Percentiles rank a stretch among this genome's conserved stretches.
phyloP scores from a whole-genome alignment of 768 basidiomycete genomes.

The Tylopilus plumbeoviolaceoides region DNA sequence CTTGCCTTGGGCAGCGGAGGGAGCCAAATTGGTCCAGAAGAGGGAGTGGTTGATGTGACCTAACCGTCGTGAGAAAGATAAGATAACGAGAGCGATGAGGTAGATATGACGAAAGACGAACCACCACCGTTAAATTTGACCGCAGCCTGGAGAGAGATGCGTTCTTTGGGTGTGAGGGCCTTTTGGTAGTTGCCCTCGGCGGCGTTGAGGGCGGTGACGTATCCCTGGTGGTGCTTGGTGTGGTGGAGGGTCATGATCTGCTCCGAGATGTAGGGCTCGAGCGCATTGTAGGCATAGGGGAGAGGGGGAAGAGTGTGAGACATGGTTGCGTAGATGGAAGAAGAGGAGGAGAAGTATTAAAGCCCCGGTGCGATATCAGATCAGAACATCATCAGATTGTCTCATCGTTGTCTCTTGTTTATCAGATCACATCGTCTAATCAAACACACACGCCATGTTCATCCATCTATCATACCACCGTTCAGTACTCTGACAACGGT shows the following conservation, averaged over 20 bases:
- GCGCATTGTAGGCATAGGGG: conserved; percentile 79
- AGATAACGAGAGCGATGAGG: neutral
- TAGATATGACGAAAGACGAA: conserved; percentile 32
- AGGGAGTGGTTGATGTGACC: conserved; percentile 93
- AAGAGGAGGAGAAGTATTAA: neutral
- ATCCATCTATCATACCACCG: neutral
- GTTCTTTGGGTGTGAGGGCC: conserved; percentile 65
- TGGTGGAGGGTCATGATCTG: conserved; percentile 97
- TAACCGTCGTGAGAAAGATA: conserved; percentile 20
- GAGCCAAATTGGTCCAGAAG: conserved; percentile 94
- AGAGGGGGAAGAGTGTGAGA: conserved; percentile 63
- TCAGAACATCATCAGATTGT: neutral
- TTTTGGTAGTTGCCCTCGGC: conserved; percentile 77
- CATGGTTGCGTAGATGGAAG: conserved; percentile 16
- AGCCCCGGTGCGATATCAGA: neutral
- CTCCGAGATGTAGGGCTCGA: conserved; percentile 35
- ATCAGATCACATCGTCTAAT: neutral
- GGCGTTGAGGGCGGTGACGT: conserved; percentile 88
- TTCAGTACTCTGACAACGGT: conserved; percentile 10
- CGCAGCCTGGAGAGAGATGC: conserved; percentile 85
- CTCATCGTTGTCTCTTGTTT: no score
- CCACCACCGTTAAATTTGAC: conserved; percentile 97
- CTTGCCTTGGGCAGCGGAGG: conserved; percentile 46
- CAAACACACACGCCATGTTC: conserved; percentile 2
- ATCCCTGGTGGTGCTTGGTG: conserved; percentile 93